phyloP scores from a whole-genome alignment of 1,139 yeast genomes.

The Taiozyma sp. region DNA sequence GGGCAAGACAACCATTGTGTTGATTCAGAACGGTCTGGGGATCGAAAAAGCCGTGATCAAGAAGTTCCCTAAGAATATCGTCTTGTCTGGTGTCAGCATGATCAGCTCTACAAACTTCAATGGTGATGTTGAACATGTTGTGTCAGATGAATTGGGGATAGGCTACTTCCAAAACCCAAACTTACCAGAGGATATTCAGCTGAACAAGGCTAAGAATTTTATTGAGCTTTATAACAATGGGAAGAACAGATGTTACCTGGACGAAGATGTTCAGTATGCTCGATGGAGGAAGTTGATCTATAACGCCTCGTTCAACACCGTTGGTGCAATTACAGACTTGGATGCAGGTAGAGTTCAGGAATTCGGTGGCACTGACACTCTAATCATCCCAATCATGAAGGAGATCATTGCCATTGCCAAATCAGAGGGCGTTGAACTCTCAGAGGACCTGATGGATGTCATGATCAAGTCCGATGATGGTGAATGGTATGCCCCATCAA shows the following conservation, averaged over 20 bases:
- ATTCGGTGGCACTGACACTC: conserved; percentile 42
- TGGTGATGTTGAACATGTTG: conserved; percentile 46
- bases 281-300: conserved; percentile 38
- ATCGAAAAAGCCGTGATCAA: conserved; percentile 58
- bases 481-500: conserved; percentile 61
- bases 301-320: conserved; percentile 63
- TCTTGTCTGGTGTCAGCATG: conserved; percentile 65
- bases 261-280: conserved; percentile 1
- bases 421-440: conserved; percentile 50
- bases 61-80: conserved; percentile 50
- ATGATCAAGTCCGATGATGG: conserved; percentile 61
- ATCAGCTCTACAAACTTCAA: conserved; percentile 58
- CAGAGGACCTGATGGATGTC: conserved; percentile 35
- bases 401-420: conserved; percentile 60
- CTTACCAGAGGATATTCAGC: conserved; percentile 23
- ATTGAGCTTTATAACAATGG: conserved; percentile 43
- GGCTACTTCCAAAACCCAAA: conserved; percentile 46
- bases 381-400: conserved; percentile 57
- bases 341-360: conserved; percentile 56
- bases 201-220: conserved; percentile 37
- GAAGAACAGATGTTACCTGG: conserved; percentile 38
- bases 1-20: conserved; percentile 47
- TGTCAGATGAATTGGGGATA: conserved; percentile 43
- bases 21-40: conserved; percentile 72
- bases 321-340: conserved; percentile 50